These are phyloP conservation scores for Pleurotus eryngii DNA, from an alignment of 768 basidiomycete genomes.

Conservation along the genomic window DNA sequence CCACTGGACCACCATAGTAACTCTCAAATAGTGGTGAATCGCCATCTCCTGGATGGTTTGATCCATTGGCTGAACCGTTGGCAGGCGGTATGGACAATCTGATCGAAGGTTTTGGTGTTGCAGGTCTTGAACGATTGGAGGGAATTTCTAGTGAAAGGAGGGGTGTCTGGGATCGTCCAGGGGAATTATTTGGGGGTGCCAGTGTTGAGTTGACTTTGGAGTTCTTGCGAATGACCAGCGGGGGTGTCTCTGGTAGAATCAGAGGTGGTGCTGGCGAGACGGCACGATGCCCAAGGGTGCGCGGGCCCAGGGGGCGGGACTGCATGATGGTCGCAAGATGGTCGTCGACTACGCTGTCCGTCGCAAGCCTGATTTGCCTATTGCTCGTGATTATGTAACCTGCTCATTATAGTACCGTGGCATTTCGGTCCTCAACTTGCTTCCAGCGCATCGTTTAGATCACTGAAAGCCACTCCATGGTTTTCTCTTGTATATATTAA, in stretches of 20 bases:
- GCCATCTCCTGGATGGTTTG: conserved; percentile 11
- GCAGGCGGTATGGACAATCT: conserved; percentile 25
- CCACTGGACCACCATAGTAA: conserved; percentile 42
- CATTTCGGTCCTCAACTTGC: neutral
- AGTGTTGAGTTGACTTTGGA: conserved; percentile 18
- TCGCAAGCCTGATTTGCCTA: conserved; percentile 5
- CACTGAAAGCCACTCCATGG: neutral
- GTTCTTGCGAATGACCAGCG: conserved; percentile 26
- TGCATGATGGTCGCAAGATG: conserved; percentile 22
- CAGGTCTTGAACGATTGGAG: conserved; percentile 19
- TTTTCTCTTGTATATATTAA: neutral
- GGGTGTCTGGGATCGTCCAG: conserved; percentile 28
- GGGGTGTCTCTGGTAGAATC: conserved; percentile 22
- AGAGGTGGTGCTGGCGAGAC: conserved; percentile 17
- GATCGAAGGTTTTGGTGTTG: conserved; percentile 29
- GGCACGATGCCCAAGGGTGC: conserved; percentile 14
- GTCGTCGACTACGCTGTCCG: conserved; percentile 4
- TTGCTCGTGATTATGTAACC: neutral
- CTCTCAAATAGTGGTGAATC: conserved; percentile 31
- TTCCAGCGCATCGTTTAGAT: neutral
- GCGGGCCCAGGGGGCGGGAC: conserved; percentile 34
- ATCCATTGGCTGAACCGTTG: conserved; percentile 16
- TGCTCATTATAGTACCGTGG: neutral
- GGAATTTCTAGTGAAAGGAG: conserved; percentile 25
- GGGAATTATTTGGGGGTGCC: conserved; percentile 11